A percentile compares a stretch with the other conserved stretches of the same genome.
Evolutionary conservation across 2,329 filamentous ascomycete species (phyloP).

Genomic region (Fusarium musae): DNA sequence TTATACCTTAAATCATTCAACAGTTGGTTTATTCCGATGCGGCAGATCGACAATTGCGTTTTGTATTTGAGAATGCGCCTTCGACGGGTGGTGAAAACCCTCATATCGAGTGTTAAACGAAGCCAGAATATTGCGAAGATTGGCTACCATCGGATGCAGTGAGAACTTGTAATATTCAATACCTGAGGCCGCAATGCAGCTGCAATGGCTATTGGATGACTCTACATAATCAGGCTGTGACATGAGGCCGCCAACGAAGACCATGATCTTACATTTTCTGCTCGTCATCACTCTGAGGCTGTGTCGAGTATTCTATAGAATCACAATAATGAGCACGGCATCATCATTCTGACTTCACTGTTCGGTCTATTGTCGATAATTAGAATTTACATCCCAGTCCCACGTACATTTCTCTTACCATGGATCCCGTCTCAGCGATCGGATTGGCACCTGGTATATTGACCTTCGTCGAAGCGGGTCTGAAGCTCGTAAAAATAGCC

Average conservation of each 20-base stretch:
- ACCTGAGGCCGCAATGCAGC: not conserved
- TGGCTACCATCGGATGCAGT: not conserved
- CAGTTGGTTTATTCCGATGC: not conserved
- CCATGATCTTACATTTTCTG: not conserved
- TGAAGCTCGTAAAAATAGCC: not conserved
- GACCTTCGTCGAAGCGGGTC: not conserved
- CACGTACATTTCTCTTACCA: not conserved
- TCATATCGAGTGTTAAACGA: no score
- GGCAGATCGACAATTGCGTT: not conserved
- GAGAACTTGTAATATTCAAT: not conserved
- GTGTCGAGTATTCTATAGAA: not conserved
- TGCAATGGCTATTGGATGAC: not conserved
- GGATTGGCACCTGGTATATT: not conserved
- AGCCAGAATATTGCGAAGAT: not conserved
- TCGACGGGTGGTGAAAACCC: not conserved
- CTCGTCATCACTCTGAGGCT: not conserved
- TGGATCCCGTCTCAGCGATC: not conserved
- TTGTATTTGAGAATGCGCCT: not conserved
- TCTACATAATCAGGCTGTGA: not conserved
- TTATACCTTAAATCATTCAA: accelerated
- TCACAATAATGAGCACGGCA: accelerated
- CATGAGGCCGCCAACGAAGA: not conserved
- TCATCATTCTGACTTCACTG: not conserved
- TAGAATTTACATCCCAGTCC: no score
- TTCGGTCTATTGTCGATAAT: no score